Conservation (phyloP, 495 filamentous ascomycete genomes). For the Talaromyces ruber region DNA sequence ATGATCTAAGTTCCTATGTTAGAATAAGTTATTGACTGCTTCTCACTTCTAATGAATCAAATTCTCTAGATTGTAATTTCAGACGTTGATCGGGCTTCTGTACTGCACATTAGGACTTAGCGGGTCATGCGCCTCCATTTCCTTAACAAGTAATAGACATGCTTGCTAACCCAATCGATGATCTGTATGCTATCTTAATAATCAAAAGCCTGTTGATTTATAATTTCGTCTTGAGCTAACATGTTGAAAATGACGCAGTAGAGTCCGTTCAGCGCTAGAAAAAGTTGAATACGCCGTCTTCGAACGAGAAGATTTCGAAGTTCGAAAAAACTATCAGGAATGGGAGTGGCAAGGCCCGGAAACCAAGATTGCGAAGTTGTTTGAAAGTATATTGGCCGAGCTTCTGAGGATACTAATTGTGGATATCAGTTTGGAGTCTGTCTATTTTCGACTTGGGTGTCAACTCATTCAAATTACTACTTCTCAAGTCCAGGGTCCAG, state of each 20-base stretch:
- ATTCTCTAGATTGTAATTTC: too few relatives aligned
- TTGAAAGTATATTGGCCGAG: constrained; percentile 12
- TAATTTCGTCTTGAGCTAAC: too few relatives aligned
- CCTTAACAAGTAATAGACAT: background rate
- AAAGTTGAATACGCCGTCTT: constrained; percentile 15
- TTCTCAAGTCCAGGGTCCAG: constrained; percentile 12
- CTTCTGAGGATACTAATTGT: constrained; percentile 10
- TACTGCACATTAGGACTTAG: background rate
- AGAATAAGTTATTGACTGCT: too few relatives aligned
- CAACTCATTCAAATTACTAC: constrained; percentile 32
- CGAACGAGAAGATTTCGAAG: background rate
- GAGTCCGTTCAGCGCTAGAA: constrained; percentile 25
- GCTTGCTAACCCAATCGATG: too few relatives aligned
- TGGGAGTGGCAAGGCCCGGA: background rate
- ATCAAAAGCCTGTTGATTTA: too few relatives aligned
- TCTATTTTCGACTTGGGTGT: constrained; percentile 29
- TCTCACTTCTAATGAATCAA: too few relatives aligned
- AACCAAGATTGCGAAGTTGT: constrained; percentile 7
- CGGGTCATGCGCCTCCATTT: background rate
- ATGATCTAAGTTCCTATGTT: too few relatives aligned
- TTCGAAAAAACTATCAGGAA: background rate
- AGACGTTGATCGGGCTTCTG: too few relatives aligned
- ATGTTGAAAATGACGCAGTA: too few relatives aligned
- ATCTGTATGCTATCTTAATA: too few relatives aligned
- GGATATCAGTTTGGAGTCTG: constrained; percentile 17